Evolutionary conservation across 2,329 filamentous ascomycete genomes (phyloP), one percentile per base, ranked within the genome.

Genomic region (Septoria petroselini): DNA sequence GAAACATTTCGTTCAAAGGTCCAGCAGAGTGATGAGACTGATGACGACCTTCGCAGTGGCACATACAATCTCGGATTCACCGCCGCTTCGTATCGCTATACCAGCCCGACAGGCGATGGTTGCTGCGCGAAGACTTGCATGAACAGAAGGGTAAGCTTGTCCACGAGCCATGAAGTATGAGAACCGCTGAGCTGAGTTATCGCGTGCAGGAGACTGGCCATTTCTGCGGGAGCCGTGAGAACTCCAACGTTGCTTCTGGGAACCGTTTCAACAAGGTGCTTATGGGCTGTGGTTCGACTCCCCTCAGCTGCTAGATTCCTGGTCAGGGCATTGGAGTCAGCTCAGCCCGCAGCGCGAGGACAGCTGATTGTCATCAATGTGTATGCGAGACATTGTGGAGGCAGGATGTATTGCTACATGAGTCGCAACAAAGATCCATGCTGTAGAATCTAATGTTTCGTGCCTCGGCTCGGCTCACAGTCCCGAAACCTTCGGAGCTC

Each of bases 251-350:
- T 1, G 41, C 41, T 21, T 31, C 15, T 17, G 12, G 9, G 11
- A 43, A 43, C 41, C 27, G 41, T 19, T 43, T 43, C 41, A 43
- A 43, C 30, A 43, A 43, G 18, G 41, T 43, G 12, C 14, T 43
- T 19, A 43, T 43, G 41, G 41, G 41, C 14, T 43, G 41, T 7
- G 41, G 15, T 1, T 19, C 12, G 2, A 17, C 11, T 6, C 17
- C 33, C 3, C 30, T 43, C 14, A 43, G 33, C 30, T 43, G 41
- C 41, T 43, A 43, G 41, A 42, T n/a, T 27, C 23, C 9, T 5
- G 23, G 5, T 27, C 5, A 27, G 23, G 23, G 23, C n/a, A n/a
- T n/a, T n/a, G n/a, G n/a, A n/a, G n/a, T n/a, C 9, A 27, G 23
- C 23, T 27, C 23, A 27, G 23, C 23, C 23, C 9, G 23, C 23